Evolutionary conservation across 129 eudicot species (phyloP).

Genomic region (Helianthus tuberosus): DNA sequence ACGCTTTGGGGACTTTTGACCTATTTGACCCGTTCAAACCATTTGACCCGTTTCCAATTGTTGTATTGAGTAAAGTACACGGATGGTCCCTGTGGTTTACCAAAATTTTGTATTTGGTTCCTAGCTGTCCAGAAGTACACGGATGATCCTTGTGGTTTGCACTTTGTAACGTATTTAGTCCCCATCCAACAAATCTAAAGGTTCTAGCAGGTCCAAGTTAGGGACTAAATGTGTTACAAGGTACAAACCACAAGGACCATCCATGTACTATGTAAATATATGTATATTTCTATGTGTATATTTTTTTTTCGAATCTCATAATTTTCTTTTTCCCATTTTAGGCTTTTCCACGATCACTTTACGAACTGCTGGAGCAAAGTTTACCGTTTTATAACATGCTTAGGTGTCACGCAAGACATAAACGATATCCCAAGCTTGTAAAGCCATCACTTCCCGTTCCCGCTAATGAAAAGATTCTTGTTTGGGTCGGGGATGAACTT

Average conservation of each 20-base stretch:
- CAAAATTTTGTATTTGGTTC: too few species aligned
- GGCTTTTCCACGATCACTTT: constrained; percentile 73
- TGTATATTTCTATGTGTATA: too few species aligned
- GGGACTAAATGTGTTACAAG: too few species aligned
- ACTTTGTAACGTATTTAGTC: too few species aligned
- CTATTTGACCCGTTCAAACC: not conserved
- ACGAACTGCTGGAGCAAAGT: constrained; percentile 87
- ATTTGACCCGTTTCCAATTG: not conserved
- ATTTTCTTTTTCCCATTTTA: constrained; percentile 25
- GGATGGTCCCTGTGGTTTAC: too few species aligned
- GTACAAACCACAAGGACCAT: too few species aligned
- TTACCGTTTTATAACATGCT: constrained; percentile 91
- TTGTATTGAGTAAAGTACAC: too few species aligned
- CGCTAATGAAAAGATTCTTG: constrained; percentile 82
- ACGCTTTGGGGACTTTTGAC: constrained; percentile 1
- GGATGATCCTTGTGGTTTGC: too few species aligned
- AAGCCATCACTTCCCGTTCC: constrained; percentile 77
- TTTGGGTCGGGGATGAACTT: constrained; percentile 96
- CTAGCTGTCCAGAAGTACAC: too few species aligned
- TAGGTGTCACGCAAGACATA: constrained; percentile 45
- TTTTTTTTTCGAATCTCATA: not conserved
- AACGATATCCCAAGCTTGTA: constrained; percentile 35
- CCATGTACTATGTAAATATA: too few species aligned
- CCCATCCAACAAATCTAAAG: too few species aligned
- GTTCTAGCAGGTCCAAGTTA: too few species aligned